Percentiles rank a stretch among this genome's conserved stretches.
Evolutionary conservation across 2,329 filamentous ascomycete species (phyloP).

Genomic region (Cladophialophora carrionii): DNA sequence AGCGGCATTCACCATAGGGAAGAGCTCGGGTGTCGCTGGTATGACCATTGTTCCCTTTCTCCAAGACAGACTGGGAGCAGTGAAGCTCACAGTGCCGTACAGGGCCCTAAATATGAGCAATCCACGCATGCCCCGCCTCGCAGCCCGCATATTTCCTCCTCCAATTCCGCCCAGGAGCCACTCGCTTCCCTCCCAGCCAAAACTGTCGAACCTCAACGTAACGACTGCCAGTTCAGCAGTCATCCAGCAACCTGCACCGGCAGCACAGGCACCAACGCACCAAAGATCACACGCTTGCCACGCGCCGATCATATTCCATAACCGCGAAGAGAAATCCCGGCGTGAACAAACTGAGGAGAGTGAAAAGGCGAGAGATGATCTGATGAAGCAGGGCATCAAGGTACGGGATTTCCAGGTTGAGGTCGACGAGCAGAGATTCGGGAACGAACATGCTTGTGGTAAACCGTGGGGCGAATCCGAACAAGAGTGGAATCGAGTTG

Average conservation of each 20-base stretch:
- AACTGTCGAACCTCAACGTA: background rate
- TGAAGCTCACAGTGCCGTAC: background rate
- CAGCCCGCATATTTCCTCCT: constrained; percentile 20
- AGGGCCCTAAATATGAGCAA: constrained; percentile 21
- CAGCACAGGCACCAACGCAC: constrained; percentile 7
- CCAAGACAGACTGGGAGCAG: constrained; percentile 3
- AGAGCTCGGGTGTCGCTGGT: background rate
- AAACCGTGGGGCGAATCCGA: background rate
- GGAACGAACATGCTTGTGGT: background rate
- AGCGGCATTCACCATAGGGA: background rate
- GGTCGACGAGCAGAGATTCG: constrained; percentile 19
- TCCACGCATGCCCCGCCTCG: constrained; percentile 18
- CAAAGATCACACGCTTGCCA: background rate
- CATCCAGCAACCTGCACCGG: constrained; percentile 2
- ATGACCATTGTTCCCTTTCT: background rate
- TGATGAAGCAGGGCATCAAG: constrained; percentile 31
- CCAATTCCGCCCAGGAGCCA: constrained; percentile 3
- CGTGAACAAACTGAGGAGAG: constrained; percentile 23
- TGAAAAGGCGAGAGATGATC: constrained; percentile 24
- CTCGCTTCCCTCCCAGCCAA: background rate
- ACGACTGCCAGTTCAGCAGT: background rate
- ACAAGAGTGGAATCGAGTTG: background rate
- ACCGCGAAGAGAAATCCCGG: constrained; percentile 17
- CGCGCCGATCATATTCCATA: constrained; percentile 17
- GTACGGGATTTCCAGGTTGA: constrained; percentile 33